Evolutionary conservation across 371 early-diverging fungal genomes (phyloP), one percentile per base, ranked within the genome.

Genomic region (Mortierella sp.): DNA sequence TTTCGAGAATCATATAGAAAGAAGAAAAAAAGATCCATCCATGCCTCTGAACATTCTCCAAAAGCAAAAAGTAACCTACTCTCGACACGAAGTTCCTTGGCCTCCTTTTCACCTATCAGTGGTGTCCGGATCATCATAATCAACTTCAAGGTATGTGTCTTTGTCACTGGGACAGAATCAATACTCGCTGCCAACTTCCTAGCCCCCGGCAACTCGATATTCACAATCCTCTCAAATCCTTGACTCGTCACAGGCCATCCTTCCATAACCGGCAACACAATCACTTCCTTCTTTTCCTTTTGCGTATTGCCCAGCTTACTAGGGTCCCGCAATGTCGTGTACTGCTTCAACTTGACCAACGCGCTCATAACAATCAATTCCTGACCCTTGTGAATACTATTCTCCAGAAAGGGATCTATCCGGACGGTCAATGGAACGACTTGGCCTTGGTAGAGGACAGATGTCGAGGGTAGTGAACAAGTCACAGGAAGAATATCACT

Each of bases 161-260:
- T 65, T 38, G 65, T 65, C 19, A 65, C 65, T 2, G 65, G 38
- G 0, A 65, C 65, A 65, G 38, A 21, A 8, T 65, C 65, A 38
- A 65, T 65, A 21, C 65, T 38, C 9, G 65, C 65, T 0, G 38
- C 38, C 65, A 65, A 38, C 24, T 38, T 0, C 19, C 24, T 65
- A 7, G 42, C 65, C 1, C 42, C 38, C 8, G 65, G 65, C 21
- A 65, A 8, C 3, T 34, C 34, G 3, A 38, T 10, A 9, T 38
- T 21, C 21, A 77, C 52, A 14, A 72, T 60, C 72, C 72, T 70
- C 21, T 50, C 26, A 28, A 55, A 77, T 5, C 77, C 77, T 19
- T 72, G 60, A 13, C 31, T 71, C 45, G 72, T 52, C 57, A 31
- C 19, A 2, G 72, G 72, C 75, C 63, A 75, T 16, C 28, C 58